phyloP scores from a whole-genome alignment of 2,329 filamentous ascomycete species.

The Colletotrichum camelliae region DNA sequence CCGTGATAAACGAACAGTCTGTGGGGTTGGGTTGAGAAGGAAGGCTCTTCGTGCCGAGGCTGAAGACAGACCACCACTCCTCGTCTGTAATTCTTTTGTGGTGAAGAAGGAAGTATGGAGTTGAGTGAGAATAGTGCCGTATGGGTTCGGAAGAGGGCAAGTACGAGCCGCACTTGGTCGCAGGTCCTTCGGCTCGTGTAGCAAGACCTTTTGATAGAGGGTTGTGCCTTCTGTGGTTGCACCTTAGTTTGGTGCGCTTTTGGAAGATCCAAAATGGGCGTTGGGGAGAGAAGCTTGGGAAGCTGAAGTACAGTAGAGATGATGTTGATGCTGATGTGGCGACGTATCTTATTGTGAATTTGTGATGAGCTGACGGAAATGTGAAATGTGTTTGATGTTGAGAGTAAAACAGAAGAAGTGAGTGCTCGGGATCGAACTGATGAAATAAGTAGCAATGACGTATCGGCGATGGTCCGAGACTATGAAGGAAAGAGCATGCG shows the following conservation, averaged over 20 bases:
- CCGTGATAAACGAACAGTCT: not conserved
- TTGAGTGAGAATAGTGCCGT: not conserved
- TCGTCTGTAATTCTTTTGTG: not conserved
- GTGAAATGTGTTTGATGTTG: no score
- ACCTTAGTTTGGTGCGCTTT: not conserved
- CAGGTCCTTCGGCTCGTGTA: accelerated
- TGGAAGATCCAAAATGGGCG: not conserved
- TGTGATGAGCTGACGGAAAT: no score
- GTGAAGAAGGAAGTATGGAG: not conserved
- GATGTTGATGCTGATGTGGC: not conserved
- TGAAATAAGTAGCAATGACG: no score
- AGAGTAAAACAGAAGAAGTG: no score
- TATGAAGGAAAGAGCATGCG: no score
- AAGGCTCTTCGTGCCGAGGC: not conserved
- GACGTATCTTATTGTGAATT: no score
- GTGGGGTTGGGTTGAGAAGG: not conserved
- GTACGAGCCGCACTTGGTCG: not conserved
- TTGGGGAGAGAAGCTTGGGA: not conserved
- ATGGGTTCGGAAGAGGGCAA: not conserved
- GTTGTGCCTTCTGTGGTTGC: not conserved
- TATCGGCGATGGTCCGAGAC: no score
- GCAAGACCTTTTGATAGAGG: not conserved
- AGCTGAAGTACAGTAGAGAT: accelerated
- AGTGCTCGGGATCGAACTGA: no score
- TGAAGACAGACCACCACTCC: not conserved